phyloP scores from a whole-genome alignment of 495 filamentous ascomycete genomes.

The Sphaerosporella brunnea region DNA sequence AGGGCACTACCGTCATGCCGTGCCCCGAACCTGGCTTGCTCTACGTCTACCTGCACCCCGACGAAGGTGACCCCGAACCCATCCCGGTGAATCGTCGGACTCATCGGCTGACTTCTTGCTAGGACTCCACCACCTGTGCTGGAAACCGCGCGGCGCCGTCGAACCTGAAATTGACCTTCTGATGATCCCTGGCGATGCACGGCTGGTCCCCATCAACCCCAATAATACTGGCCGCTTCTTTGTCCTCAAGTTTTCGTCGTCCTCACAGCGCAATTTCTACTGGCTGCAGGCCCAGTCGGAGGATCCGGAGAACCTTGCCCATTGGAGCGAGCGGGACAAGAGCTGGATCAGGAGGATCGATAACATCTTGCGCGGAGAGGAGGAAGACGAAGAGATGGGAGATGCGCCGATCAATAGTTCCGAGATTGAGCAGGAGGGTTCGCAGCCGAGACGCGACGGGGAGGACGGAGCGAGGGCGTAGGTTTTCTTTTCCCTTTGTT shows the following conservation, averaged over 20 bases:
- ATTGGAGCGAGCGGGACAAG: conserved; percentile 35
- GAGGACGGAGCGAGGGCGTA: conserved; percentile 98
- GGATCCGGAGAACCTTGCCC: conserved; percentile 48
- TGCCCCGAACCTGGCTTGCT: conserved; percentile 63
- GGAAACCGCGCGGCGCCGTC: conserved; percentile 41
- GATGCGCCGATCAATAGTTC: conserved; percentile 74
- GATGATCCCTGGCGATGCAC: conserved; percentile 77
- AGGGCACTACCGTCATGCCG: conserved; percentile 49
- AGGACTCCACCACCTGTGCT: conserved; percentile 92
- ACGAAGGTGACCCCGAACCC: conserved; percentile 48
- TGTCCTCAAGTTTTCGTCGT: conserved; percentile 85
- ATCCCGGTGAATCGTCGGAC: not conserved
- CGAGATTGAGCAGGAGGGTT: conserved; percentile 77
- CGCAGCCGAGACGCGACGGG: conserved; percentile 71
- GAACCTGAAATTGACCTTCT: conserved; percentile 66
- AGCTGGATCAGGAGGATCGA: conserved; percentile 59
- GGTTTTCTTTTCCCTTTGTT: conserved; percentile 34
- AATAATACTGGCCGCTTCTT: conserved; percentile 81
- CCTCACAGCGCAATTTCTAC: conserved; percentile 77
- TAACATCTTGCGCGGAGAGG: conserved; percentile 64
- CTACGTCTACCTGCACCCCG: conserved; percentile 58
- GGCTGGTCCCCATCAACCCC: conserved; percentile 60
- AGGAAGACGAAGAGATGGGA: conserved; percentile 69
- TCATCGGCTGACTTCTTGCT: conserved; percentile 7
- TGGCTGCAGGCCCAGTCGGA: conserved; percentile 87